Evolutionary conservation across 257 asterid genomes (phyloP).

Genomic region (Lithospermum erythrorhizon): DNA sequence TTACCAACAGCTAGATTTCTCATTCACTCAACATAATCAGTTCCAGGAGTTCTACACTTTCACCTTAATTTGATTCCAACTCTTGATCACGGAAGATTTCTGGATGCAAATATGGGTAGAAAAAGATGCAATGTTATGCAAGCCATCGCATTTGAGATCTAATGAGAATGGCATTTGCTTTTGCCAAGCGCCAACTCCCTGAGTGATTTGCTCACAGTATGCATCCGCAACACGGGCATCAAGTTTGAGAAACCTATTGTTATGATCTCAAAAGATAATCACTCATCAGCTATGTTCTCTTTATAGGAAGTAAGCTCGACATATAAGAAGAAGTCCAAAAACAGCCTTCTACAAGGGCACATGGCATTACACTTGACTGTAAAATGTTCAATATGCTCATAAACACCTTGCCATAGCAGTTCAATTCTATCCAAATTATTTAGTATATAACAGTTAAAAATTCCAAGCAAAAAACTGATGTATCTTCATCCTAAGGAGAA

Average conservation of each 20-base stretch:
- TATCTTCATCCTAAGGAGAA: constrained; percentile 90
- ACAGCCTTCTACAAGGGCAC: constrained; percentile 90
- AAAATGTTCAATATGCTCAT: constrained; percentile 80
- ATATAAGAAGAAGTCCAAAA: constrained; percentile 85
- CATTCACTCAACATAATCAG: too few relatives aligned
- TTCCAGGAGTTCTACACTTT: too few relatives aligned
- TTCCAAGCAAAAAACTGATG: constrained; percentile 93
- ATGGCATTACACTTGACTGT: constrained; percentile 88
- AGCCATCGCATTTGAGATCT: too few relatives aligned
- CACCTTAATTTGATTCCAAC: too few relatives aligned
- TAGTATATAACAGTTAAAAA: constrained; percentile 79
- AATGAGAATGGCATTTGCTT: constrained; percentile 59
- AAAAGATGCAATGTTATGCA: too few relatives aligned
- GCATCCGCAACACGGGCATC: constrained; percentile 92
- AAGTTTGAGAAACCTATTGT: constrained; percentile 72
- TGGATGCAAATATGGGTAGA: too few relatives aligned
- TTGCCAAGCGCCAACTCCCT: constrained; percentile 78
- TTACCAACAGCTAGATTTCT: too few relatives aligned
- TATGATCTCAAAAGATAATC: constrained; percentile 68
- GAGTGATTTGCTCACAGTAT: constrained; percentile 92
- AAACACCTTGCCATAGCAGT: constrained; percentile 85
- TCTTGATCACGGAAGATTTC: too few relatives aligned
- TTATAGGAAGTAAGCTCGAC: constrained; percentile 89
- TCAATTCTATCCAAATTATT: constrained; percentile 81
- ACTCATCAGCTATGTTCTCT: constrained; percentile 76